These are phyloP conservation scores for Ophiostoma sp. DNA, from an alignment of 2,329 filamentous ascomycete species.

Conservation along the genomic window DNA sequence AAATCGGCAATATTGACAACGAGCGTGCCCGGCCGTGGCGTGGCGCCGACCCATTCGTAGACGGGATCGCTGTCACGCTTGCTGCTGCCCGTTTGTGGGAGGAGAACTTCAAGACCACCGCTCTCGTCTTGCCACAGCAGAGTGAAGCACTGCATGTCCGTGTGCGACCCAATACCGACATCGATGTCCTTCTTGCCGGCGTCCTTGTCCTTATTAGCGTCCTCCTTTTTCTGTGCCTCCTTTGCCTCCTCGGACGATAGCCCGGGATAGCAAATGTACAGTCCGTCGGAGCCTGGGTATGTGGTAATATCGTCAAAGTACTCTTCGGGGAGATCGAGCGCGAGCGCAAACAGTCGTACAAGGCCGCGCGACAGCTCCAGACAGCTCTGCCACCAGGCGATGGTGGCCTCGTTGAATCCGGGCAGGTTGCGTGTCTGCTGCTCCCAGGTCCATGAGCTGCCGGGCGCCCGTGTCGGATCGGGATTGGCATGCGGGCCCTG, in stretches of 20 bases:
- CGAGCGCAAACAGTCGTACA: constrained; percentile 32
- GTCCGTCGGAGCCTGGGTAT: constrained; percentile 38
- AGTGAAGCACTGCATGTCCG: constrained; percentile 44
- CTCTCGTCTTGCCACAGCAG: constrained; percentile 29
- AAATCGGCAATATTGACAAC: constrained; percentile 33
- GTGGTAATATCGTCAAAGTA: constrained; percentile 45
- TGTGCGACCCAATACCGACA: constrained; percentile 50
- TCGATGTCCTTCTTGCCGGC: constrained; percentile 30
- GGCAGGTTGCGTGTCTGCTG: constrained; percentile 31
- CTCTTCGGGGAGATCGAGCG: constrained; percentile 31
- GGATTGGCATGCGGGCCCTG: not conserved
- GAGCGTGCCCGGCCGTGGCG: constrained; percentile 27
- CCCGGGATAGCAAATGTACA: constrained; percentile 33
- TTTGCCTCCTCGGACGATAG: constrained; percentile 23
- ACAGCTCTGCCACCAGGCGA: constrained; percentile 33
- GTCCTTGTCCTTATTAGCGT: not conserved
- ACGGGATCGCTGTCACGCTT: not conserved
- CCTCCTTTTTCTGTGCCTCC: not conserved
- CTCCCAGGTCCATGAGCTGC: constrained; percentile 34
- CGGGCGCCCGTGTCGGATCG: constrained; percentile 18
- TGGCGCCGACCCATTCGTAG: constrained; percentile 28
- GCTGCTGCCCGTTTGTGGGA: not conserved
- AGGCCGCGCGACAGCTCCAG: constrained; percentile 31
- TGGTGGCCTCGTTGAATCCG: constrained; percentile 31
- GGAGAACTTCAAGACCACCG: constrained; percentile 30